phyloP scores from a whole-genome alignment of 2,329 filamentous ascomycete species.

The Neopestalotiopsis sp. region DNA sequence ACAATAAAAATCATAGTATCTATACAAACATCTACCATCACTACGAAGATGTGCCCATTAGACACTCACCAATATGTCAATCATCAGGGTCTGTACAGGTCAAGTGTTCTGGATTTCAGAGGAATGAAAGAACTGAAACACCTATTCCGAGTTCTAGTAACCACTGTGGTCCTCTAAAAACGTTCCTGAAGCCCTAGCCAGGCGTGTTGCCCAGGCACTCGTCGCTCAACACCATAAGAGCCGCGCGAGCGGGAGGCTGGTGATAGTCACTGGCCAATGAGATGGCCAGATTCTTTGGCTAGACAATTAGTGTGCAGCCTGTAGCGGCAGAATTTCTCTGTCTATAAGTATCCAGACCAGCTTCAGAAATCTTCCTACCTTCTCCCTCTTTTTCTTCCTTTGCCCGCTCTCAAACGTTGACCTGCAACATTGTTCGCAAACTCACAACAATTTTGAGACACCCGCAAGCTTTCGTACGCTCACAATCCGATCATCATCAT shows the following conservation, averaged over 20 bases:
- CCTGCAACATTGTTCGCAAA: neutral
- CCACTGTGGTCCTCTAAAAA: no score
- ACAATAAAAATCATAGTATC: no score
- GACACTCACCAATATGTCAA: no score
- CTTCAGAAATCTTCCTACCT: neutral
- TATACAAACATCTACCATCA: no score
- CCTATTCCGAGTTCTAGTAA: no score
- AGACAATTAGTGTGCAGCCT: neutral
- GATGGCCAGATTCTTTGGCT: neutral
- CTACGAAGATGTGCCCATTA: no score
- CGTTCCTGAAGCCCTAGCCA: no score
- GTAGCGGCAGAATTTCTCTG: neutral
- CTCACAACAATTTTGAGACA: neutral
- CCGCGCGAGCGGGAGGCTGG: neutral
- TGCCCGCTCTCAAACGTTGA: neutral
- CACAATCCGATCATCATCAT: neutral
- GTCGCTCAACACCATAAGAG: neutral
- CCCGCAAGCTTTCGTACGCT: neutral
- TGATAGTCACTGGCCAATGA: slow-evolving; percentile 5
- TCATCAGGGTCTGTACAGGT: no score
- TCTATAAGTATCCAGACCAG: neutral
- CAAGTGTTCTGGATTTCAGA: no score
- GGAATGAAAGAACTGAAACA: no score
- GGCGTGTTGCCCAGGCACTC: neutral
- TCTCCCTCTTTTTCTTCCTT: neutral